A percentile compares a stretch with the other conserved stretches of the same genome.
Conservation (phyloP, 2,329 filamentous ascomycete genomes). For the Chaetothyriales sp. region DNA sequence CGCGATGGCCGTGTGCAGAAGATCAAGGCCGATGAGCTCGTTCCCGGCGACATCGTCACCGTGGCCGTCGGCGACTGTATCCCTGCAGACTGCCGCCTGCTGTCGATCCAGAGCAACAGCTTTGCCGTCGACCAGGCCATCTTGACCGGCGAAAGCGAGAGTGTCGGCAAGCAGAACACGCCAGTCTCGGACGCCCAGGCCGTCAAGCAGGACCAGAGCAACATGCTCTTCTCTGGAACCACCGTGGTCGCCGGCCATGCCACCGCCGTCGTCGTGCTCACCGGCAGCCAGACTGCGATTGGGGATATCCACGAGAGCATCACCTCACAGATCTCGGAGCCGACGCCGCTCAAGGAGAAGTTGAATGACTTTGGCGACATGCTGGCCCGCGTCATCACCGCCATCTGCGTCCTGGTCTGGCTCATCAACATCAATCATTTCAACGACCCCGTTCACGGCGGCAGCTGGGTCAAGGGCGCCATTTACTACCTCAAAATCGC, state of each 20-base stretch:
- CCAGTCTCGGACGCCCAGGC: conserved; percentile 64
- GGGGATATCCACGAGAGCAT: conserved; percentile 99
- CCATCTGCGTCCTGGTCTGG: conserved; percentile 94
- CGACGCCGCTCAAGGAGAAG: conserved; percentile 95
- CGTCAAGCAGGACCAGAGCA: conserved; percentile 93
- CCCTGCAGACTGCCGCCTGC: conserved; percentile 81
- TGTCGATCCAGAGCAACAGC: conserved; percentile 90
- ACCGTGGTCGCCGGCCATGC: conserved; percentile 92
- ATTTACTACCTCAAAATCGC: conserved; percentile 99
- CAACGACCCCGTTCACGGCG: conserved; percentile 84
- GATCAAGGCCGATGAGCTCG: conserved; percentile 91
- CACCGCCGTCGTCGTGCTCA: conserved; percentile 78
- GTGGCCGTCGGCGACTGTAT: conserved; percentile 84
- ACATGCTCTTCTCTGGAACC: conserved; percentile 97
- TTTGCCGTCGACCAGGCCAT: conserved; percentile 96
- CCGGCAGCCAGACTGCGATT: conserved; percentile 82
- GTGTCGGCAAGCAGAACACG: conserved; percentile 68
- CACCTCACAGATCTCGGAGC: conserved; percentile 91
- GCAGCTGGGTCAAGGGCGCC: conserved; percentile 87
- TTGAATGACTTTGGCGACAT: conserved; percentile 94
- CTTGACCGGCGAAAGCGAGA: conserved; percentile 93
- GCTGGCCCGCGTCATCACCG: conserved; percentile 93
- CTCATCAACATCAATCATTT: conserved; percentile 97
- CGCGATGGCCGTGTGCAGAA: conserved; percentile 68
- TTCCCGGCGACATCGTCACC: conserved; percentile 83